Evolutionary conservation across 768 basidiomycete genomes (phyloP).

Genomic region (Ramaria rubella): DNA sequence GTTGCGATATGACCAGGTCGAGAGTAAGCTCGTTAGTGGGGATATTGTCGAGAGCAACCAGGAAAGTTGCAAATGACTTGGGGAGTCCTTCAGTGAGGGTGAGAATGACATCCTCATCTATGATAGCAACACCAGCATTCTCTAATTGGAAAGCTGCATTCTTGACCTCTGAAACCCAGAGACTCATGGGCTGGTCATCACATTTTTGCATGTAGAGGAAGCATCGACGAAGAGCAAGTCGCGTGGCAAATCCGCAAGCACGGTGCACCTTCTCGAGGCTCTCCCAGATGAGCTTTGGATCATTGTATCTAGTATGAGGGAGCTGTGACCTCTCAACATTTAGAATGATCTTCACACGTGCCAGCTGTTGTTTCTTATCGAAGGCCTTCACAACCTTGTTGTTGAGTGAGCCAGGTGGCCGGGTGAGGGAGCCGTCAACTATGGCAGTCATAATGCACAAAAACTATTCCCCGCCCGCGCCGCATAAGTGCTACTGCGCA

Average conservation of each 20-base stretch:
- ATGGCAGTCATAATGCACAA: too few relatives aligned
- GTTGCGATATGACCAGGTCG: conserved; percentile 21
- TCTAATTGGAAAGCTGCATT: conserved; percentile 15
- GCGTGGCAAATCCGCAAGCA: conserved; percentile 23
- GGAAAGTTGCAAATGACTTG: conserved; percentile 22
- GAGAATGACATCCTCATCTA: conserved; percentile 25
- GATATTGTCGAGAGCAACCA: conserved; percentile 26
- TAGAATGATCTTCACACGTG: conserved; percentile 20
- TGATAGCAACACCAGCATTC: conserved; percentile 16
- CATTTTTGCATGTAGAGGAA: conserved; percentile 20
- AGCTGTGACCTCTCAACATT: conserved; percentile 22
- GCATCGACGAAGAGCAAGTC: conserved; percentile 14
- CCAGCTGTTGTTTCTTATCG: background rate
- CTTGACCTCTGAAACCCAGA: conserved; percentile 23
- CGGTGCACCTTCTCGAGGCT: conserved; percentile 21
- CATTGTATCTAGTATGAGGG: conserved; percentile 14
- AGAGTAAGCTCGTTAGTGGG: conserved; percentile 21
- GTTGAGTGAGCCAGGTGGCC: too few relatives aligned
- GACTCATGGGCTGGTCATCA: conserved; percentile 16
- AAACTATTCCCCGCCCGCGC: too few relatives aligned
- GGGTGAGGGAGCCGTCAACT: too few relatives aligned
- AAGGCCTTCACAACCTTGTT: background rate
- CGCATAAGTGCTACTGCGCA: too few relatives aligned
- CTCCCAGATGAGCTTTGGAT: conserved; percentile 22
- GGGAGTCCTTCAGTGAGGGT: conserved; percentile 22